phyloP scores from a whole-genome alignment of 805 yeast genomes.

The Wickerhamomyces mucosus region DNA sequence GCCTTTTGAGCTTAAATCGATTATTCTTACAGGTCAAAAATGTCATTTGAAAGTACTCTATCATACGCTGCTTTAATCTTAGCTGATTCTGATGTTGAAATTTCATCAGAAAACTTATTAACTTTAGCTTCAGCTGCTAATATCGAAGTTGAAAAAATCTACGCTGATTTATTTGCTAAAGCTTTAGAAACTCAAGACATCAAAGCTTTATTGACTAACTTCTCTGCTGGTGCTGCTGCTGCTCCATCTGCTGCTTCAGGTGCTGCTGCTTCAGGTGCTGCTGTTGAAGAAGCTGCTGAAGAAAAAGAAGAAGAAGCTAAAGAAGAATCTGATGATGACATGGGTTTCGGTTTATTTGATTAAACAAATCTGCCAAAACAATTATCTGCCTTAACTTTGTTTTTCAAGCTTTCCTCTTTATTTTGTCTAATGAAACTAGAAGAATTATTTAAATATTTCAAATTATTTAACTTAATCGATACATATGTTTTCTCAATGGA shows the following conservation, averaged over 20 bases:
- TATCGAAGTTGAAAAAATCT: slow-evolving; percentile 69
- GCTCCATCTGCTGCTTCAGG: slow-evolving; percentile 63
- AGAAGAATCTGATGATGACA: slow-evolving; percentile 65
- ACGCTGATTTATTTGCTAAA: slow-evolving; percentile 85
- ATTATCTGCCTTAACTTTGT: too few relatives aligned
- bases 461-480: too few relatives aligned
- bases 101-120: slow-evolving; percentile 75
- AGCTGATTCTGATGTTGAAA: slow-evolving; percentile 86
- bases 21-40: slow-evolving; percentile 26
- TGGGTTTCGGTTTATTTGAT: slow-evolving; percentile 95
- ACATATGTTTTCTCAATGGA: too few relatives aligned
- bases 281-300: slow-evolving; percentile 53
- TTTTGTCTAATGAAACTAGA: too few relatives aligned
- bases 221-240: slow-evolving; percentile 67
- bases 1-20: slow-evolving; percentile 23
- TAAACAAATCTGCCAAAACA: slow-evolving; percentile 28
- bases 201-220: slow-evolving; percentile 65
- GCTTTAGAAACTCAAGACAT: slow-evolving; percentile 79
- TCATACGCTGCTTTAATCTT: slow-evolving; percentile 91
- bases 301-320: slow-evolving; percentile 44
- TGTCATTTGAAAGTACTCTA: slow-evolving; percentile 73
- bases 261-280: slow-evolving; percentile 52
- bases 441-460: too few relatives aligned
- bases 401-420: too few relatives aligned
- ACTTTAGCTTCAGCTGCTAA: slow-evolving; percentile 77